Evolutionary conservation across 2,329 filamentous ascomycete genomes (phyloP), one percentile per base, ranked within the genome.

Genomic region (Colletotrichum sp.): DNA sequence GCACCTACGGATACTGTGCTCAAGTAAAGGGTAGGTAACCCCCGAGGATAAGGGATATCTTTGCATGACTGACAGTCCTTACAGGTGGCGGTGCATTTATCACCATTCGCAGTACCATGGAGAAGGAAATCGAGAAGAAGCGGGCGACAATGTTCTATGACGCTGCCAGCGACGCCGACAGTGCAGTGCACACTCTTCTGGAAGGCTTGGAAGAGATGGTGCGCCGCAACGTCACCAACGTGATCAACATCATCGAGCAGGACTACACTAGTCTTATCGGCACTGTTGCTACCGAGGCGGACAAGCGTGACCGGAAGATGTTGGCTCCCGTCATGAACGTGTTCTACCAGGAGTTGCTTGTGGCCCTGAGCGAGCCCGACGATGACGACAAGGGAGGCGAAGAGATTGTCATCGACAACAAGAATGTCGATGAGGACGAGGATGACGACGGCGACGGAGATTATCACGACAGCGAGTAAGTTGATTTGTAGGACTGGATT

Each of bases 211-310:
- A 68, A 4, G 36, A 22, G 12, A 64, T 9, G 5, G 26, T 75
- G 24, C 64, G 9, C 13, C 4, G 44, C 12, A 44, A 64, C n/a
- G 12, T 55, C n/a, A 60, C 59, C 6, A 7, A 18, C 6, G 4
- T 91, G 83, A 78, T 79, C 81, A 3, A 86, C 86, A 67, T 52
- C 74, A 63, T 7, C 79, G 82, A 36, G 86, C 26, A 76, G 24
- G 73, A 76, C 39, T 76, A 76, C 28, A 36, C 44, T 9, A 15
- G 70, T 10, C 24, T 76, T 13, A 87, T 30, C 74, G 72, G 68
- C 36, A 44, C 55, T 26, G 68, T 67, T 9, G 68, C 68, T 30
- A 67, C 30, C 9, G 63, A 62, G 55, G 52, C 68, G 2, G 62
- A 75, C 28, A 72, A 28, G 10, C 62, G 72, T 18, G 55, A 26